A percentile compares a stretch with the other conserved stretches of the same genome.
These are phyloP conservation scores for Lolium rigidum DNA, from an alignment of 176 grass and related monocot species.

Conservation along the genomic window DNA sequence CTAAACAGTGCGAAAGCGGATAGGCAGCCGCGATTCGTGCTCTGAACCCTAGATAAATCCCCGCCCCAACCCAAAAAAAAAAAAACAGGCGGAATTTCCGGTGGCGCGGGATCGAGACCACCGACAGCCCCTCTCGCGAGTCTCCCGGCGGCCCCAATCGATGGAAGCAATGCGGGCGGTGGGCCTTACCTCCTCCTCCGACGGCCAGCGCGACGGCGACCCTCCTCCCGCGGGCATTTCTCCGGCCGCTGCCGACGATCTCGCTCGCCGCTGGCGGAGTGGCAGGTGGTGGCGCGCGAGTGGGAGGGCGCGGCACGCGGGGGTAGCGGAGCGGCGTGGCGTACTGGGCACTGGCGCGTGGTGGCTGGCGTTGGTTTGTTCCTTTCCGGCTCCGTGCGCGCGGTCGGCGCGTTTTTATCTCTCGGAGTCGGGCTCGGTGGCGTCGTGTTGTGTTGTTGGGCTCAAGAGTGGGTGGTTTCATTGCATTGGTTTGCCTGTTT, in stretches of 20 bases:
- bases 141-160: neutral
- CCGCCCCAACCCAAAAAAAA: neutral
- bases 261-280: neutral
- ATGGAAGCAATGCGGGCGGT: slow-evolving; percentile 32
- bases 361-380: neutral
- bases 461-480: too few relatives aligned
- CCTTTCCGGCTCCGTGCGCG: neutral
- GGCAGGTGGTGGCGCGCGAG: neutral
- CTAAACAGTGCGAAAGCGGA: neutral
- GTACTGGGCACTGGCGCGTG: neutral
- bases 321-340: neutral
- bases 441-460: too few relatives aligned
- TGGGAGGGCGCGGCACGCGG: neutral
- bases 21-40: neutral
- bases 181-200: slow-evolving; percentile 54
- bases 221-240: slow-evolving; percentile 44
- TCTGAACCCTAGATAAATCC: neutral
- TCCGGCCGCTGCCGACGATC: neutral
- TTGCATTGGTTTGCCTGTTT: too few relatives aligned
- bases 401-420: neutral
- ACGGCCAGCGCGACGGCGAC: slow-evolving; percentile 46
- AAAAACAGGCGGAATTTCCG: neutral
- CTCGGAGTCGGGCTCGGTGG: neutral
- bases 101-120: slow-evolving; percentile 1
- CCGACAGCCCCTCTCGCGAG: neutral